Conservation (phyloP, 495 filamentous ascomycete species). For the Aspergillus baeticus region DNA sequence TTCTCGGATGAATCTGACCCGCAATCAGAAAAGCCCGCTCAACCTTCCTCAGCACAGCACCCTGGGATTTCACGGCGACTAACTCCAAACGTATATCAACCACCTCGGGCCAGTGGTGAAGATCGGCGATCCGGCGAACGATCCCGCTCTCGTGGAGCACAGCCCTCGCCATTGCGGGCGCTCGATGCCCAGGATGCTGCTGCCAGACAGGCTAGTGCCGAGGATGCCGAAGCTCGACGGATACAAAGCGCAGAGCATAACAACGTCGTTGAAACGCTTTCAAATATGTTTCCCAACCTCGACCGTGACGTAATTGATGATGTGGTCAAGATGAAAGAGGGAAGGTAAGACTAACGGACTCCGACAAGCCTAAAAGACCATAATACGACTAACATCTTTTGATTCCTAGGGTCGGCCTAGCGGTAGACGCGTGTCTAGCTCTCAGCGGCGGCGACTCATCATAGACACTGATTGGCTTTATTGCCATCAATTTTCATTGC, state of each 20-base stretch:
- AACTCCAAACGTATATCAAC: constrained; percentile 55
- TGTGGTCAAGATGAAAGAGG: constrained; percentile 88
- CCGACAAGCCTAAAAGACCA: neutral
- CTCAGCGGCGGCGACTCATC: constrained; percentile 51
- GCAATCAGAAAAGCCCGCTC: constrained; percentile 36
- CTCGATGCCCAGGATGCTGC: constrained; percentile 79
- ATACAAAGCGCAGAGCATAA: constrained; percentile 84
- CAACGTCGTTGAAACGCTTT: constrained; percentile 86
- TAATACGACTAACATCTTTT: constrained; percentile 16
- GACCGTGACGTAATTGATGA: constrained; percentile 91
- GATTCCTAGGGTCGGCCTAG: constrained; percentile 70
- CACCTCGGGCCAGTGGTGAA: constrained; percentile 45
- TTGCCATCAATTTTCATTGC: neutral
- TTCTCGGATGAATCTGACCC: constrained; percentile 76
- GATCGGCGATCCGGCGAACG: constrained; percentile 47
- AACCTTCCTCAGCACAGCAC: constrained; percentile 58
- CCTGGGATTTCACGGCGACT: constrained; percentile 57
- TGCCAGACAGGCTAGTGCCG: constrained; percentile 89
- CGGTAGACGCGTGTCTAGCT: constrained; percentile 89
- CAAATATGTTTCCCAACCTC: constrained; percentile 90
- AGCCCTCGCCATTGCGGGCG: constrained; percentile 29
- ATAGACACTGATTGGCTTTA: neutral
- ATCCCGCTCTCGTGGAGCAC: constrained; percentile 24
- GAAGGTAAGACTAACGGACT: constrained; percentile 60
- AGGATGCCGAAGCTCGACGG: constrained; percentile 82